A percentile compares a stretch with the other conserved stretches of the same genome.
Conservation (phyloP, 345 rosid genomes). For the Bruguiera parviflora region DNA sequence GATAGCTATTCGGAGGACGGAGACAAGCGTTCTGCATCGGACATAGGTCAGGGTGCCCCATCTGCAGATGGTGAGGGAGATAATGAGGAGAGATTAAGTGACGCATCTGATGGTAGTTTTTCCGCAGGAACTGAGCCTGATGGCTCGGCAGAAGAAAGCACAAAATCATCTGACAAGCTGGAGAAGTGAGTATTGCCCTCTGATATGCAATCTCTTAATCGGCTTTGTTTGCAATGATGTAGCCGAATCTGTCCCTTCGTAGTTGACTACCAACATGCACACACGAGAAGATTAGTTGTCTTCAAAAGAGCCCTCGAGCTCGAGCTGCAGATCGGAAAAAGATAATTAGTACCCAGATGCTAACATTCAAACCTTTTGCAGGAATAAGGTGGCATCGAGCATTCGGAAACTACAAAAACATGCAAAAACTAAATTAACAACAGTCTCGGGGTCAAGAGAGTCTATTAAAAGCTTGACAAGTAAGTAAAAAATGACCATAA, state of each 20-base stretch:
- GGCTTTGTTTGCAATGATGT: too few relatives aligned
- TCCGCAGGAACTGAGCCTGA: constrained; percentile 46
- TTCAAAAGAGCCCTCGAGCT: too few relatives aligned
- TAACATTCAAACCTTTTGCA: constrained; percentile 8
- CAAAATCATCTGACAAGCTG: constrained; percentile 26
- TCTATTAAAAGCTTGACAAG: constrained; percentile 36
- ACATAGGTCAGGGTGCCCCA: background rate
- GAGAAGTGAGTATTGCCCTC: constrained; percentile 38
- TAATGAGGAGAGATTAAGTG: constrained; percentile 38
- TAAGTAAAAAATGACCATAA: constrained; percentile 17
- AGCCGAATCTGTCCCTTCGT: too few relatives aligned
- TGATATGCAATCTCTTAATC: too few relatives aligned
- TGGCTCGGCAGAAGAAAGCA: constrained; percentile 32
- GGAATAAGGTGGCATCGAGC: constrained; percentile 25
- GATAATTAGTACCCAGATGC: background rate
- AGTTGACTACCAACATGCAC: background rate
- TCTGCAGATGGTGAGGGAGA: constrained; percentile 34
- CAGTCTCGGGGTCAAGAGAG: constrained; percentile 14
- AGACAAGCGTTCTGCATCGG: constrained; percentile 25
- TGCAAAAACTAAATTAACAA: constrained; percentile 23
- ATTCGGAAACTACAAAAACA: constrained; percentile 32
- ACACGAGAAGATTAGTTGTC: background rate
- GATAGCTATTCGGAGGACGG: constrained; percentile 18
- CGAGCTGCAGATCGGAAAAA: too few relatives aligned
- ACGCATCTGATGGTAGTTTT: constrained; percentile 39